Conservation (phyloP, 2,329 filamentous ascomycete species). For the Sordariomycetes sp. region DNA sequence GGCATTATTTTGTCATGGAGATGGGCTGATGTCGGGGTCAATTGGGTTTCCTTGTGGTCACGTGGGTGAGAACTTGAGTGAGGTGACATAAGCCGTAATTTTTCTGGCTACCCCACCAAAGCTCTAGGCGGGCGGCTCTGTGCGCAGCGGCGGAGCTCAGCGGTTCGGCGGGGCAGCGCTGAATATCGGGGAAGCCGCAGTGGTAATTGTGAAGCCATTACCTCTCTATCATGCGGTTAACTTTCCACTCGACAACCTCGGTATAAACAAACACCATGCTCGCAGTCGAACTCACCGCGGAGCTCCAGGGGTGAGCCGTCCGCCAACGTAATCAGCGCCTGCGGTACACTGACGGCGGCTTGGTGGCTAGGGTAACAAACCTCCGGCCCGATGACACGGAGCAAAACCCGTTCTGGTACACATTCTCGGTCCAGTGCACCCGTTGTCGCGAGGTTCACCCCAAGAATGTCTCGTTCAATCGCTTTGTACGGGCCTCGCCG, state of each 20-base stretch:
- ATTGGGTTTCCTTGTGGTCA: background rate
- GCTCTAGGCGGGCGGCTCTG: background rate
- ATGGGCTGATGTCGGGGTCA: conserved; percentile 1
- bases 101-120: background rate
- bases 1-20: background rate
- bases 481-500: conserved; percentile 52
- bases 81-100: background rate
- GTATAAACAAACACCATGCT: conserved; percentile 36
- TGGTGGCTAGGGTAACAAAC: conserved; percentile 61
- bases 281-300: conserved; percentile 52
- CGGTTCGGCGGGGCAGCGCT: background rate
- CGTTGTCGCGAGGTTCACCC: conserved; percentile 85
- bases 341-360: background rate
- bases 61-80: background rate
- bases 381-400: conserved; percentile 73
- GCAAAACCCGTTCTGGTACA: conserved; percentile 85
- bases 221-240: background rate
- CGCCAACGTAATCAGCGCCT: background rate
- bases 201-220: background rate
- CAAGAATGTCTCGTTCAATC: conserved; percentile 75
- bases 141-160: background rate
- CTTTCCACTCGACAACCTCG: background rate
- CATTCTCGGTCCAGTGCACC: conserved; percentile 96
- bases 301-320: conserved; percentile 48
- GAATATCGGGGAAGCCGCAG: background rate